Evolutionary conservation across 805 yeast genomes (phyloP), one percentile per base, ranked within the genome.

Genomic region (Nakazawaea populi): DNA sequence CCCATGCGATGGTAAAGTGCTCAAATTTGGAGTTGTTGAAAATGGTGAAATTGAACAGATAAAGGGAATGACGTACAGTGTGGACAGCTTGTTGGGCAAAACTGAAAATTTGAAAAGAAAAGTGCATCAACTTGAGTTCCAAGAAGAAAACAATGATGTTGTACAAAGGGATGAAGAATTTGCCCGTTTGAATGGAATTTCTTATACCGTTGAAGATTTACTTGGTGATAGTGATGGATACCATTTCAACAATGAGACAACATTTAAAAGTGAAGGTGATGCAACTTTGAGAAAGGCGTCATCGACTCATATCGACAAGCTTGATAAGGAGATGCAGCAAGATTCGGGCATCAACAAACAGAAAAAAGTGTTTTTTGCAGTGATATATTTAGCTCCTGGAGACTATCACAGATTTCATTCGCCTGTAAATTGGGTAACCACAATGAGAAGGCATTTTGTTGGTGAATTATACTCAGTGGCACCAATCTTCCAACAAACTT

Each of bases 331-430:
- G 58, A 35, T 56, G 51, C 49, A 47, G 24, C 24, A 18, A 18
- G 24, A 18, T 18, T 18, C 24, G 24, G 24, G 24, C 24, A 2
- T 18, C 3, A 18, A 3, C 24, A 18, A 18, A 27, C 59, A 65
- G 27, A 76, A 78, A 41, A 86, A 82, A 49, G 72, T 94, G 51
- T 92, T 76, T 61, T 94, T 85, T 66, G 85, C 96, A 1, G 99
- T 94, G 18, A 89, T 94, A 18, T 94, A 94, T 64, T 74, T 94
- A 49, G 97, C 98, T 0, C 99, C 99, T 0, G 99, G 99, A 39
- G 99, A 94, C 65, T 94, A 94, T 68, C 99, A 94, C 68, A 85
- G 96, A 55, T 94, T 85, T 71, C 99, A 94, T 66, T 89, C 98
- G 9, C 99, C 99, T 3, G 80, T 89, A 1, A 85, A 87, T 64